Evolutionary conservation across 2,329 filamentous ascomycete species (phyloP).

Genomic region (Zymoseptoria ardabiliae): DNA sequence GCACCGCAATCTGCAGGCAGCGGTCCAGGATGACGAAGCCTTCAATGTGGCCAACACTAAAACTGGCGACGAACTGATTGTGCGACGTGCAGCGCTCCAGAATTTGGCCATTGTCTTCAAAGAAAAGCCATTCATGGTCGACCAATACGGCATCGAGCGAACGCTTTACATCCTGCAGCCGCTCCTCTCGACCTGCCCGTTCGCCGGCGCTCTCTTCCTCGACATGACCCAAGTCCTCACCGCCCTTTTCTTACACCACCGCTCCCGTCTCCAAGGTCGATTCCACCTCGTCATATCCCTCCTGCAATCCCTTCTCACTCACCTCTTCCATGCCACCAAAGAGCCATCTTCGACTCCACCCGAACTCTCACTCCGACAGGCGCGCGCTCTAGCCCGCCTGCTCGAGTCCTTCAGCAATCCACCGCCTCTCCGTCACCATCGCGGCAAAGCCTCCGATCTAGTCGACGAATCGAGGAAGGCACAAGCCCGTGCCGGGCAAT

Average conservation of each 20-base stretch:
- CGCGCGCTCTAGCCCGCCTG: constrained; percentile 46
- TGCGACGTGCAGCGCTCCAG: constrained; percentile 7
- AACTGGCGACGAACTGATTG: not conserved
- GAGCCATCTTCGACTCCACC: constrained; percentile 13
- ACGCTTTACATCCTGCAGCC: constrained; percentile 32
- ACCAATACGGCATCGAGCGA: constrained; percentile 39
- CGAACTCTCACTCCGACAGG: constrained; percentile 36
- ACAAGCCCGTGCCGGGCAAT: constrained; percentile 50
- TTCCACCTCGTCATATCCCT: constrained; percentile 52
- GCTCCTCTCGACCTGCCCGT: constrained; percentile 21
- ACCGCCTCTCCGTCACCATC: constrained; percentile 38
- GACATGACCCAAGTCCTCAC: constrained; percentile 49
- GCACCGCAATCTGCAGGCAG: not conserved
- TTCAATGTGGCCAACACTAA: not conserved
- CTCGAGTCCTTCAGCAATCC: constrained; percentile 56
- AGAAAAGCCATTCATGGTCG: constrained; percentile 32
- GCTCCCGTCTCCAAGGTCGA: constrained; percentile 51
- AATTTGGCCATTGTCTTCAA: constrained; percentile 17
- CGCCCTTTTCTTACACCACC: constrained; percentile 49
- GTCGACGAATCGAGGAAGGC: constrained; percentile 55
- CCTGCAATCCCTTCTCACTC: constrained; percentile 48
- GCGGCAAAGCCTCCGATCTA: constrained; percentile 33
- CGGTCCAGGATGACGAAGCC: not conserved
- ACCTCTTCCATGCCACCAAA: constrained; percentile 43
- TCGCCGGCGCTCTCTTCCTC: constrained; percentile 39